A percentile compares a stretch with the other conserved stretches of the same genome.
phyloP scores from a whole-genome alignment of 2,329 filamentous ascomycete genomes.

The Colletotrichum plurivorum region DNA sequence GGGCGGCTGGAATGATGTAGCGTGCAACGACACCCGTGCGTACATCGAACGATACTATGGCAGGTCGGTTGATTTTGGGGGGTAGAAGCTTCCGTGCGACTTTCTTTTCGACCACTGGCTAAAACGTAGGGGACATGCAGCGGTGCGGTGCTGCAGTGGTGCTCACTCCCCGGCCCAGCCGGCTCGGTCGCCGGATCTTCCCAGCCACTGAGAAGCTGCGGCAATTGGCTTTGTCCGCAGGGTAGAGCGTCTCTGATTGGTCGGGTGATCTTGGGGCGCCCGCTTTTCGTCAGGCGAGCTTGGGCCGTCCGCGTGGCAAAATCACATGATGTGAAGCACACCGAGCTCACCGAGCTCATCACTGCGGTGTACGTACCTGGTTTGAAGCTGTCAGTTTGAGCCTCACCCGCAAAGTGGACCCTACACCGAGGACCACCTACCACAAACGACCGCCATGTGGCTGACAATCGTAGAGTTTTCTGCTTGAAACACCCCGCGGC shows the following conservation, averaged over 20 bases:
- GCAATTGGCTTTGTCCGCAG: constrained; percentile 25
- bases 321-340: constrained; percentile 40
- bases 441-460: constrained; percentile 8
- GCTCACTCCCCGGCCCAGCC: constrained; percentile 3
- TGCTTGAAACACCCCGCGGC: constrained; percentile 13
- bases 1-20: constrained; percentile 36
- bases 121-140: neutral
- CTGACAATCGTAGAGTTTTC: constrained; percentile 1
- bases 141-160: too few species aligned
- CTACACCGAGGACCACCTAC: constrained; percentile 18
- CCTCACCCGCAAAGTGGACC: constrained; percentile 26
- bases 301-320: constrained; percentile 25
- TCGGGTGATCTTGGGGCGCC: neutral
- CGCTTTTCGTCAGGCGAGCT: constrained; percentile 36
- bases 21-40: constrained; percentile 36
- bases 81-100: constrained; percentile 30
- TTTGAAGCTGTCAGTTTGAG: constrained; percentile 27
- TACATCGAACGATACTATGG: constrained; percentile 29
- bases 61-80: constrained; percentile 39
- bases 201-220: constrained; percentile 33
- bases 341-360: constrained; percentile 30
- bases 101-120: constrained; percentile 27
- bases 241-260: constrained; percentile 14
- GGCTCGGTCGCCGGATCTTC: constrained; percentile 14
- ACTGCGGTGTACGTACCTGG: too few species aligned